Evolutionary conservation across 225 moss, liverwort and hornwort genomes (phyloP).

Genomic region (Pseudisothecium myosuroides): DNA sequence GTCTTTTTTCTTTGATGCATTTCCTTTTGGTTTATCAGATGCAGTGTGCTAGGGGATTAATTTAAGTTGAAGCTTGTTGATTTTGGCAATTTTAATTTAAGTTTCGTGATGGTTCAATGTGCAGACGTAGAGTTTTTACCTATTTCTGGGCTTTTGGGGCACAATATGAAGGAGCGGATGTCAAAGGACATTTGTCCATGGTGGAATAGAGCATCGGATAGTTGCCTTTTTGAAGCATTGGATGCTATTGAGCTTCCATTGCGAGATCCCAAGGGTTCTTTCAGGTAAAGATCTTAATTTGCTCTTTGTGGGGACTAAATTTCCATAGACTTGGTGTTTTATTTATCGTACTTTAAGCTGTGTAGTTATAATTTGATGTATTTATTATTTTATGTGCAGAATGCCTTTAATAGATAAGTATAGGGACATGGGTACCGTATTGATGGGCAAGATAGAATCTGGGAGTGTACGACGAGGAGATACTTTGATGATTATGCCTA

Average conservation of each 20-base stretch:
- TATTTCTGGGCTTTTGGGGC: slow-evolving; percentile 65
- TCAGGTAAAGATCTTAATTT: slow-evolving; percentile 28
- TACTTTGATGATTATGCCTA: slow-evolving; percentile 79
- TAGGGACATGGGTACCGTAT: slow-evolving; percentile 97
- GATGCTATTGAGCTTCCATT: slow-evolving; percentile 67
- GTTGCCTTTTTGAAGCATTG: slow-evolving; percentile 66
- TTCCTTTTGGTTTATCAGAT: not conserved
- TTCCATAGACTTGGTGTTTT: not conserved
- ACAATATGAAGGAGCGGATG: slow-evolving; percentile 65
- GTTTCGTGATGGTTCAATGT: not conserved
- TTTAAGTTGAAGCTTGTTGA: not conserved
- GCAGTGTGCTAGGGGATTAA: not conserved
- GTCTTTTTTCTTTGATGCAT: not conserved
- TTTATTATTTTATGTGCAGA: not conserved
- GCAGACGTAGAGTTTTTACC: slow-evolving; percentile 79
- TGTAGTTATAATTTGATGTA: not conserved
- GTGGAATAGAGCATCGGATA: slow-evolving; percentile 44
- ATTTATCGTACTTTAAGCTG: not conserved
- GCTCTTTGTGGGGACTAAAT: not conserved
- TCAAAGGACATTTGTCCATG: slow-evolving; percentile 37
- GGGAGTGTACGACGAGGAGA: slow-evolving; percentile 97
- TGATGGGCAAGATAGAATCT: slow-evolving; percentile 98
- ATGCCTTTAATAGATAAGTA: slow-evolving; percentile 87
- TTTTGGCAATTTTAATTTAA: not conserved
- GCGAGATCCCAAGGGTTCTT: slow-evolving; percentile 57